Base-by-base conservation (phyloP, 2,329 filamentous ascomycete genomes). In the Xenoacremonium recifei region DNA sequence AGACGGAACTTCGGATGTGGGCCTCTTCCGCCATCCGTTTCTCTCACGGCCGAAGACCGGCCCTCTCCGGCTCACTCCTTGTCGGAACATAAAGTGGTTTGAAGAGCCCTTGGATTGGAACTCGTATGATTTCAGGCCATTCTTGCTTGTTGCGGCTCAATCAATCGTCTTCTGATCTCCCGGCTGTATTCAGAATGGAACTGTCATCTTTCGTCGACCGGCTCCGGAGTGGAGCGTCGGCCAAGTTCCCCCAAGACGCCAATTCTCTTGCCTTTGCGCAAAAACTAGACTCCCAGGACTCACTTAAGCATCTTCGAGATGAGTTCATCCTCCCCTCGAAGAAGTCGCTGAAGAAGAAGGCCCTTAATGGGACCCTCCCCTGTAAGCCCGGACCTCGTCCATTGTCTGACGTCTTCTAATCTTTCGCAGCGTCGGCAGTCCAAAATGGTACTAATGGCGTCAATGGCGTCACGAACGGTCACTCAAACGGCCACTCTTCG, bases 251-350 rank as follows among this genome's bases (percentile, higher is more conserved):
- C n/a, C 39, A 61, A 3, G 63, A 76, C 23, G 72, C 75, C 42
- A 69, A 65, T 42, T 67, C 71, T 1, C 48, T 70, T 5, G 69
- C 70, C 5, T 80, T 72, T 59, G 77, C 78, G 2, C 61, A 60
- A 47, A 51, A 54, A 33, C 70, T 87, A 5, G 85, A 89, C 62
- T 64, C 67, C 0, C 69, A 79, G 52, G 84, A 89, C 57, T 65
- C 72, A n/a, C 63, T 89, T 29, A 65, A 68, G 13, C 67, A 73
- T 42, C 75, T 88, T 40, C 78, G 88, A 21, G 67, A 80, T 18
- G 78, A 92, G 53, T 96, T 92, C 61, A 75, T 85, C 35, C 82
- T 95, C 34, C 90, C 90, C 1, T 85, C 85, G 3, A 88, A 82
- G 62, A 71, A 70, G 9, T 87, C 90, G 30, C 66, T 93, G 34